phyloP scores from a whole-genome alignment of 2,329 filamentous ascomycete species.

The Dactylellina parvicollis region DNA sequence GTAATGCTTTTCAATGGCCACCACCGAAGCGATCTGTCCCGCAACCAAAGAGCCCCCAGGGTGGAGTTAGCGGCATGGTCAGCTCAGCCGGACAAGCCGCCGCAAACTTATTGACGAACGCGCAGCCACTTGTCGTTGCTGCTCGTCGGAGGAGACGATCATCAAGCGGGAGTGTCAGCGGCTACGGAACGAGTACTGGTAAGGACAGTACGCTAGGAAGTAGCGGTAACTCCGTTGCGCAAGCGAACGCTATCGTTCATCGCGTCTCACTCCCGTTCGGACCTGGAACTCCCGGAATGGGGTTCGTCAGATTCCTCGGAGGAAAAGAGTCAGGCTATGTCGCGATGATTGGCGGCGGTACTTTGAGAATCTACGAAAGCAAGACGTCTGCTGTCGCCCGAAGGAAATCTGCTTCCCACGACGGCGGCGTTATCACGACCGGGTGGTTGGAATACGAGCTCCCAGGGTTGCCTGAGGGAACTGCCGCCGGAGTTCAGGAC shows the following conservation, averaged over 20 bases:
- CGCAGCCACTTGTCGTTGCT: slow-evolving; percentile 73
- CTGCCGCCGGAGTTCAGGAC: slow-evolving; percentile 53
- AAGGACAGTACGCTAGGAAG: slow-evolving; percentile 62
- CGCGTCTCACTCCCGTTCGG: slow-evolving; percentile 62
- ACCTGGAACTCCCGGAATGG: slow-evolving; percentile 60
- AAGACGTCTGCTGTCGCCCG: slow-evolving; percentile 55
- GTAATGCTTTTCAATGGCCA: slow-evolving; percentile 86
- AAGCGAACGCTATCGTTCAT: slow-evolving; percentile 63
- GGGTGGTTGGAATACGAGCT: slow-evolving; percentile 58
- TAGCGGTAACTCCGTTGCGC: slow-evolving; percentile 61
- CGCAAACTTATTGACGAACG: slow-evolving; percentile 73
- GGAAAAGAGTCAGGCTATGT: slow-evolving; percentile 62
- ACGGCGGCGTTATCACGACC: slow-evolving; percentile 58
- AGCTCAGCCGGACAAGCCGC: slow-evolving; percentile 69
- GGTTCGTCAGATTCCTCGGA: slow-evolving; percentile 64
- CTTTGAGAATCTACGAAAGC: slow-evolving; percentile 63
- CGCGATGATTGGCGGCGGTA: slow-evolving; percentile 63
- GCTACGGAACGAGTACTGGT: slow-evolving; percentile 63
- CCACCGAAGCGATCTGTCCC: slow-evolving; percentile 67
- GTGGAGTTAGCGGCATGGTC: slow-evolving; percentile 65
- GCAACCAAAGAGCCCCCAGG: slow-evolving; percentile 57
- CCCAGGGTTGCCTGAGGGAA: slow-evolving; percentile 55
- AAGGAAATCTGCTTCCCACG: slow-evolving; percentile 58
- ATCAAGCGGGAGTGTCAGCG: slow-evolving; percentile 54
- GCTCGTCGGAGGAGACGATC: slow-evolving; percentile 66